These are phyloP conservation scores for Aspergillus sparsus DNA, from an alignment of 495 filamentous ascomycete species.

Conservation along the genomic window DNA sequence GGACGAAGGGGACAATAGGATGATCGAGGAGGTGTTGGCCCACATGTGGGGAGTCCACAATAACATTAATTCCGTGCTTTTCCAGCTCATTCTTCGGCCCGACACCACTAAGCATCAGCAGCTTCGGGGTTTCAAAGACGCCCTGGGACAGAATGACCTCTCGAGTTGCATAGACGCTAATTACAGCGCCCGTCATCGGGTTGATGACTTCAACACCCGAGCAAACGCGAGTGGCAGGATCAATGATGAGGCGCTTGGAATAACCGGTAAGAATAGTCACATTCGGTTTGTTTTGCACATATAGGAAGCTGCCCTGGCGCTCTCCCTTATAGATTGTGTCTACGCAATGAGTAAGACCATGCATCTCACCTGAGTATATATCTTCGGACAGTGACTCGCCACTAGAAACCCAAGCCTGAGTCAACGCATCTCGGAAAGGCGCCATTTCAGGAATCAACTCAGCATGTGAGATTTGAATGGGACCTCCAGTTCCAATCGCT, in stretches of 20 bases:
- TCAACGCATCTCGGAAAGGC: slow-evolving; percentile 57
- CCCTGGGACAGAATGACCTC: slow-evolving; percentile 51
- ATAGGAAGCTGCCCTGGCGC: slow-evolving; percentile 55
- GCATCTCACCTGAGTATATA: slow-evolving; percentile 57
- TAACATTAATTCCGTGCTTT: slow-evolving; percentile 48
- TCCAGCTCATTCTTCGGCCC: slow-evolving; percentile 46
- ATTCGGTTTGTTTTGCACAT: slow-evolving; percentile 56
- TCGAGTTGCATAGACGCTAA: slow-evolving; percentile 39
- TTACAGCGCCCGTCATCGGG: slow-evolving; percentile 15
- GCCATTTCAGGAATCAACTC: slow-evolving; percentile 55
- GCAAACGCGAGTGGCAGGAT: slow-evolving; percentile 35
- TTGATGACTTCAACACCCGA: slow-evolving; percentile 55
- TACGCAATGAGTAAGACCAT: slow-evolving; percentile 55
- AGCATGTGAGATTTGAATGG: slow-evolving; percentile 57
- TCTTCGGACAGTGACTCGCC: slow-evolving; percentile 54
- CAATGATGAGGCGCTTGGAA: slow-evolving; percentile 57
- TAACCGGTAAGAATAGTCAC: slow-evolving; percentile 51
- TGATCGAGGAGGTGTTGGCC: slow-evolving; percentile 64
- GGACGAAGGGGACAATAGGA: slow-evolving; percentile 54
- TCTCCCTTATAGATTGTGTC: slow-evolving; percentile 60
- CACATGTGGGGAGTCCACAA: slow-evolving; percentile 50
- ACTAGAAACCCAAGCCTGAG: slow-evolving; percentile 56
- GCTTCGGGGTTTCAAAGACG: slow-evolving; percentile 48
- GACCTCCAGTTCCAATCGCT: slow-evolving; percentile 52
- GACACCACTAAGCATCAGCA: slow-evolving; percentile 52